Percentiles rank a stretch among this genome's conserved stretches.
Evolutionary conservation across 202 grass and related monocot species (phyloP).

Genomic region (Digitaria exilis): DNA sequence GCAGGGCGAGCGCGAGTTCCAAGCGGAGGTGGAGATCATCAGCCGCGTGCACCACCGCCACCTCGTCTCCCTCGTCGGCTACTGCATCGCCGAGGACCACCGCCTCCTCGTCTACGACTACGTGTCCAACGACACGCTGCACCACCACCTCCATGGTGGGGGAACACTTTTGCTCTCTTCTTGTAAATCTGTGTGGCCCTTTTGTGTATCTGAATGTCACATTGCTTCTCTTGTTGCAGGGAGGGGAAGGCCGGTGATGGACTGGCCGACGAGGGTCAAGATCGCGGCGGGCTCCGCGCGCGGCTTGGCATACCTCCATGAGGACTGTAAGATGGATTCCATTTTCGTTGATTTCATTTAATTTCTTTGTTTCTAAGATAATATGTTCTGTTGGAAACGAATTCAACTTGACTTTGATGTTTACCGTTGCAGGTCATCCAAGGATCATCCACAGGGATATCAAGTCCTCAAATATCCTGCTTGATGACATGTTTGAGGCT

Average conservation of each 20-base stretch:
- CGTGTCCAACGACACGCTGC: slow-evolving; percentile 70
- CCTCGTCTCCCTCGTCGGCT: slow-evolving; percentile 80
- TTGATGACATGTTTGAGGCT: slow-evolving; percentile 85
- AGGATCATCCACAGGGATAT: slow-evolving; percentile 98
- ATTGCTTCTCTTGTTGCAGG: slow-evolving; percentile 16
- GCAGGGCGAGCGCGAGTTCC: slow-evolving; percentile 94
- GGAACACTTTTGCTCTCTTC: not conserved
- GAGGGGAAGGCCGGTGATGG: slow-evolving; percentile 62
- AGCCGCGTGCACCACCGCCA: slow-evolving; percentile 85
- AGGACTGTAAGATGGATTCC: slow-evolving; percentile 69
- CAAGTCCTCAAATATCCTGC: slow-evolving; percentile 89
- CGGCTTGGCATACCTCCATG: slow-evolving; percentile 84
- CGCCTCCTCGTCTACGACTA: slow-evolving; percentile 84
- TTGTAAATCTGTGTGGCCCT: not conserved
- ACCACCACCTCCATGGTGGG: slow-evolving; percentile 85
- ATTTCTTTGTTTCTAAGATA: not conserved
- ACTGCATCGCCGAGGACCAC: slow-evolving; percentile 80
- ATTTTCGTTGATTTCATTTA: not conserved
- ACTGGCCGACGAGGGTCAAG: slow-evolving; percentile 83
- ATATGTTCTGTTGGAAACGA: not conserved
- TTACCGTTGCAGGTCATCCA: slow-evolving; percentile 64
- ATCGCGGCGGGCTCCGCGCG: slow-evolving; percentile 71
- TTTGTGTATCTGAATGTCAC: not conserved
- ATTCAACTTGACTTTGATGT: not conserved
- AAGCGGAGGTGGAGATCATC: slow-evolving; percentile 97